phyloP scores from a whole-genome alignment of 139 green algal species.

The Picochlorum sp. region DNA sequence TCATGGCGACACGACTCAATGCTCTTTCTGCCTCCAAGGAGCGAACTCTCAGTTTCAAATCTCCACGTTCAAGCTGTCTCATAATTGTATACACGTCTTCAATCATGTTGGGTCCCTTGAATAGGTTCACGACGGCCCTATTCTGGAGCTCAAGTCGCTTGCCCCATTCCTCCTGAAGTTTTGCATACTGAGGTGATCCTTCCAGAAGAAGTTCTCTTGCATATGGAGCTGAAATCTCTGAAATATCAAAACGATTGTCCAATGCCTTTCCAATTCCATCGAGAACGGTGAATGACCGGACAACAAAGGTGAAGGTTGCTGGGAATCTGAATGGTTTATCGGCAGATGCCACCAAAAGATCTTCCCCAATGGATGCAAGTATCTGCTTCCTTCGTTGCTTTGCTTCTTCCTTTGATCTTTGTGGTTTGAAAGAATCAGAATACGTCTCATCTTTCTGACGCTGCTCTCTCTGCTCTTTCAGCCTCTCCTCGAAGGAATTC shows the following conservation, averaged over 20 bases:
- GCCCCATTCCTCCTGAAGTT: constrained; percentile 49
- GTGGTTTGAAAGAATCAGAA: constrained; percentile 67
- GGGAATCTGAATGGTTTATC: constrained; percentile 99
- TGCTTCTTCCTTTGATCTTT: constrained; percentile 63
- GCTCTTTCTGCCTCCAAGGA: constrained; percentile 91
- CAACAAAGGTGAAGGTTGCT: constrained; percentile 95
- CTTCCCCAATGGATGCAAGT: constrained; percentile 84
- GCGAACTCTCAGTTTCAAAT: constrained; percentile 93
- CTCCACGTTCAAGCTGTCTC: constrained; percentile 71
- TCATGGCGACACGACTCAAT: constrained; percentile 69
- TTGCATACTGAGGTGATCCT: constrained; percentile 36
- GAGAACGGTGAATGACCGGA: constrained; percentile 82
- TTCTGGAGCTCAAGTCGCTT: constrained; percentile 62
- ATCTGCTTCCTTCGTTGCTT: constrained; percentile 71
- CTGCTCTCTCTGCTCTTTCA: constrained; percentile 46
- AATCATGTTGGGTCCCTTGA: constrained; percentile 83
- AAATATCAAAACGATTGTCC: constrained; percentile 96
- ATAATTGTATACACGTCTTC: constrained; percentile 69
- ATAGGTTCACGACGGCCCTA: constrained; percentile 84
- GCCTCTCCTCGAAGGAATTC: constrained; percentile 66
- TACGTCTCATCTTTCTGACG: constrained; percentile 34
- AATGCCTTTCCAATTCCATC: constrained; percentile 97
- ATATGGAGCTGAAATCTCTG: constrained; percentile 90
- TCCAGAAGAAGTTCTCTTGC: constrained; percentile 79
- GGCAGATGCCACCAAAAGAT: constrained; percentile 82